These are phyloP conservation scores for Datisca glomerata DNA, from an alignment of 306 rosid species.

Conservation along the genomic window DNA sequence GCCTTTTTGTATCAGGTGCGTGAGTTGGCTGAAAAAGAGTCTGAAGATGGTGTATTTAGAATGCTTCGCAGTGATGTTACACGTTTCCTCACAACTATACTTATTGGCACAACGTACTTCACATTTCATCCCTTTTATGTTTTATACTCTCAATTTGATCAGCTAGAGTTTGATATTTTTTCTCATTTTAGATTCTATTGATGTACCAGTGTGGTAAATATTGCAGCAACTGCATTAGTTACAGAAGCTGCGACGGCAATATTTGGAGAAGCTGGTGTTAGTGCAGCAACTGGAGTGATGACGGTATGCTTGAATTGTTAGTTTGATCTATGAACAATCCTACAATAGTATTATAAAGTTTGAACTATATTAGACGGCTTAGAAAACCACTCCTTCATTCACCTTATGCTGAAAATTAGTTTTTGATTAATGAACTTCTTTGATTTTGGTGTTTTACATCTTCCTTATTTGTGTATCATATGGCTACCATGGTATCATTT, in stretches of 20 bases:
- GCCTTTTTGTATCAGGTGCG: constrained; percentile 43
- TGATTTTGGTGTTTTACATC: no score
- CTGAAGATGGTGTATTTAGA: constrained; percentile 86
- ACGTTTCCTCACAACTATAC: constrained; percentile 93
- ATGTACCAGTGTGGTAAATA: constrained; percentile 81
- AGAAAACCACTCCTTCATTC: no score
- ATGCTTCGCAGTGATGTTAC: constrained; percentile 84
- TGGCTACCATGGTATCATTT: no score
- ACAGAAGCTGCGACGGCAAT: constrained; percentile 90
- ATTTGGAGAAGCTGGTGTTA: constrained; percentile 97
- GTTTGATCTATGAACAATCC: no score
- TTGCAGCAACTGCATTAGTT: constrained; percentile 93
- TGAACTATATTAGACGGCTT: no score
- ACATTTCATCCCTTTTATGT: constrained; percentile 17
- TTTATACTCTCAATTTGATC: constrained; percentile 6
- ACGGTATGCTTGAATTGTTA: constrained; percentile 53
- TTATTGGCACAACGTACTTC: constrained; percentile 96
- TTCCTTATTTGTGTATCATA: no score
- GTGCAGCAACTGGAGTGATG: constrained; percentile 99
- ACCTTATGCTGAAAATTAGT: no score
- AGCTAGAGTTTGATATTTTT: constrained; percentile 12
- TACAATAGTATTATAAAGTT: no score
- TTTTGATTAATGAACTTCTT: no score
- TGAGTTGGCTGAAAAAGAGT: constrained; percentile 85
- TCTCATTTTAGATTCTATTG: constrained; percentile 30